These are phyloP conservation scores for Tinospora cordifolia DNA, from an alignment of 164 flowering plant species.

Conservation along the genomic window DNA sequence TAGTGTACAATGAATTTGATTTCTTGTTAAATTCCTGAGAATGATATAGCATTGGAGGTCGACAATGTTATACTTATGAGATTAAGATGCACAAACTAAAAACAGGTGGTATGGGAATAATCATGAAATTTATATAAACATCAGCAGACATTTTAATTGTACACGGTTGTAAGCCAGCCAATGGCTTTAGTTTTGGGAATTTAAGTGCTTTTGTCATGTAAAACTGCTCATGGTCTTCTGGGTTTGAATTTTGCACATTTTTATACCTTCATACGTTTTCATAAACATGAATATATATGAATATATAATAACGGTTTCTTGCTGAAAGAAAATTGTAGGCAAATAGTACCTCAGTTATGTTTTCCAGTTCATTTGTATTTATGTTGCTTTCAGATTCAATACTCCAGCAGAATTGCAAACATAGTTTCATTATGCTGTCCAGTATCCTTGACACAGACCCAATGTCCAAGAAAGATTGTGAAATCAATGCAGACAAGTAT, in stretches of 20 bases:
- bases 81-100: not conserved
- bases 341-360: constrained; percentile 64
- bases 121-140: not conserved
- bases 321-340: not conserved
- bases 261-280: no score
- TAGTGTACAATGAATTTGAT: constrained; percentile 93
- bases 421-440: constrained; percentile 91
- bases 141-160: no score
- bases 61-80: not conserved
- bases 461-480: constrained; percentile 95
- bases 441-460: constrained; percentile 94
- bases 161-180: no score
- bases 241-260: no score
- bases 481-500: constrained; percentile 87
- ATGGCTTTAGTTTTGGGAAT: no score
- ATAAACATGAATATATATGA: no score
- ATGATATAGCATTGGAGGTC: not conserved
- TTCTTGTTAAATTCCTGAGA: constrained; percentile 92
- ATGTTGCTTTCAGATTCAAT: constrained; percentile 63
- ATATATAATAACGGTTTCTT: no score
- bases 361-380: constrained; percentile 64
- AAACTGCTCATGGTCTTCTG: no score
- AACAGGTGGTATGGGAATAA: not conserved
- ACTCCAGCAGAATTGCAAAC: constrained; percentile 92
- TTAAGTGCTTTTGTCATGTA: no score